phyloP scores from a whole-genome alignment of 2,329 filamentous ascomycete genomes.

The Sporothrix euskadiensis region DNA sequence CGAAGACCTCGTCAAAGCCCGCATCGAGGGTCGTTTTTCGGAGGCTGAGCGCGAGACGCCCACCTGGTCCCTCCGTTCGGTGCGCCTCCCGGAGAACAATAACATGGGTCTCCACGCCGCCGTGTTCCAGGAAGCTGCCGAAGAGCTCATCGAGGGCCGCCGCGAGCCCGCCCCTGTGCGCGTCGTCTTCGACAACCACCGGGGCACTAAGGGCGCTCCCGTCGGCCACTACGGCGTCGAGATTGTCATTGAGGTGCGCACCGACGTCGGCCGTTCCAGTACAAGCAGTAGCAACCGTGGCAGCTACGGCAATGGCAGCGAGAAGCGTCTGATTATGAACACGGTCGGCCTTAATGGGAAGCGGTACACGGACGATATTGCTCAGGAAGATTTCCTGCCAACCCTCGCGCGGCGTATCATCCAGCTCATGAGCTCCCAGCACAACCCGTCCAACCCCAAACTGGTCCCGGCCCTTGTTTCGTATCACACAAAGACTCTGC shows the following conservation, averaged over 20 bases:
- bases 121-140: slow-evolving; percentile 69
- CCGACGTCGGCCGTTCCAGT: slow-evolving; percentile 50
- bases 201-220: slow-evolving; percentile 64
- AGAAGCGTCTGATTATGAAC: slow-evolving; percentile 48
- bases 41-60: slow-evolving; percentile 80
- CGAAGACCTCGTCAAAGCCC: slow-evolving; percentile 84
- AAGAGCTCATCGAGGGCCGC: slow-evolving; percentile 63
- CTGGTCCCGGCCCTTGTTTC: slow-evolving; percentile 70
- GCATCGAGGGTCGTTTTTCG: slow-evolving; percentile 79
- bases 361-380: slow-evolving; percentile 72
- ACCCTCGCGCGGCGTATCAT: slow-evolving; percentile 73
- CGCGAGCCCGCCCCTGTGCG: slow-evolving; percentile 68
- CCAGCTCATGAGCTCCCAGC: slow-evolving; percentile 69
- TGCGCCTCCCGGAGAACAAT: slow-evolving; percentile 61
- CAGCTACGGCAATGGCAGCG: slow-evolving; percentile 40
- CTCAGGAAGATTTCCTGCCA: slow-evolving; percentile 69
- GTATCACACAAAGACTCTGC: slow-evolving; percentile 75
- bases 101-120: slow-evolving; percentile 64
- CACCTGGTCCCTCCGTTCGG: slow-evolving; percentile 76
- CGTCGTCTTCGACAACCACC: slow-evolving; percentile 70
- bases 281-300: slow-evolving; percentile 48
- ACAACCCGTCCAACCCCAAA: slow-evolving; percentile 64
- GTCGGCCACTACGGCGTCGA: slow-evolving; percentile 70
- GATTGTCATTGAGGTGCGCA: slow-evolving; percentile 64
- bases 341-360: slow-evolving; percentile 67